phyloP scores from a whole-genome alignment of 1,284 basidiomycete species.

The Cutaneotrichosporon mucoides region DNA sequence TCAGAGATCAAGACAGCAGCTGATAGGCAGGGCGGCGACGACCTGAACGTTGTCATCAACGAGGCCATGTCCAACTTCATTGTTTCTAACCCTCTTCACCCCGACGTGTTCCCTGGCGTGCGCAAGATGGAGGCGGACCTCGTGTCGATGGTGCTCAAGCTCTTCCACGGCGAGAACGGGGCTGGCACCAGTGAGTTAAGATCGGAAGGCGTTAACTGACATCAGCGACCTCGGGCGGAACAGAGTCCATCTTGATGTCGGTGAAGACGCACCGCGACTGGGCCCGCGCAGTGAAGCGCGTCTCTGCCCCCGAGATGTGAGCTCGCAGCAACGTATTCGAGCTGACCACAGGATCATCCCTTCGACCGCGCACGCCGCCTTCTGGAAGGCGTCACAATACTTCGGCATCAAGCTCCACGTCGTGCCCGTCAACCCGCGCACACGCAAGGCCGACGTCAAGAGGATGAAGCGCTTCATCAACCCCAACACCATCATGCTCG shows the following conservation, averaged over 20 bases:
- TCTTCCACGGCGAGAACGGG: constrained; percentile 79
- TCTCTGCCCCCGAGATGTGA: constrained; percentile 88
- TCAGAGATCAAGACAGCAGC: constrained; percentile 28
- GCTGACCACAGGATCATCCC: constrained; percentile 62
- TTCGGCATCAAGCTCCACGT: constrained; percentile 88
- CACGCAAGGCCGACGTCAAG: constrained; percentile 74
- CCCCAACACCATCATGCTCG: constrained; percentile 59
- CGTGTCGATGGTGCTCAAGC: constrained; percentile 83
- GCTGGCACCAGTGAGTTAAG: constrained; percentile 68
- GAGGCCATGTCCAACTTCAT: constrained; percentile 49
- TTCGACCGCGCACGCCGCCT: constrained; percentile 85
- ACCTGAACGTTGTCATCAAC: constrained; percentile 57
- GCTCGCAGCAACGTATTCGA: constrained; percentile 39
- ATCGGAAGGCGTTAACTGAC: constrained; percentile 25
- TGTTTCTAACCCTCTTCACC: constrained; percentile 80
- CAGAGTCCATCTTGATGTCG: constrained; percentile 82
- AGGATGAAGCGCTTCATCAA: constrained; percentile 73
- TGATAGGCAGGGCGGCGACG: constrained; percentile 69
- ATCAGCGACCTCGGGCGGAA: constrained; percentile 81
- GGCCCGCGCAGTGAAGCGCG: constrained; percentile 77
- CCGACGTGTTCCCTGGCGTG: constrained; percentile 85
- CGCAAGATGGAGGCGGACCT: constrained; percentile 98
- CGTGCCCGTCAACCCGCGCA: constrained; percentile 76
- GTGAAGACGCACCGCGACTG: constrained; percentile 93
- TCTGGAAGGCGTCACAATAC: constrained; percentile 88